Conservation (phyloP, 2,329 filamentous ascomycete genomes). For the Macrophomina tecta region DNA sequence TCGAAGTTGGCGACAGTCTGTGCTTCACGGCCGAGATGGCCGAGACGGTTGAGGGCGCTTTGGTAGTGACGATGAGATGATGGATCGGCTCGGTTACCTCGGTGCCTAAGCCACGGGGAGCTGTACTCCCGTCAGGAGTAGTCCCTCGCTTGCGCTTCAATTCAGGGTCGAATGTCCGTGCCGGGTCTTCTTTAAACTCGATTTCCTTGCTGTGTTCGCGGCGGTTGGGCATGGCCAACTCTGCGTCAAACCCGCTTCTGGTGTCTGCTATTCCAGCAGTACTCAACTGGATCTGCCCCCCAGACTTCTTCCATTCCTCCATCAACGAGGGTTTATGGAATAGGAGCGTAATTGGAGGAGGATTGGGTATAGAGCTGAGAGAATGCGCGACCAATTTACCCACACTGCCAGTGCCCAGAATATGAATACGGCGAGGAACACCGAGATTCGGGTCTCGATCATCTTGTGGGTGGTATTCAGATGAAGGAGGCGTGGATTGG, state of each 20-base stretch:
- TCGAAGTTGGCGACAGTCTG: constrained; percentile 70
- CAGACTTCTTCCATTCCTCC: constrained; percentile 54
- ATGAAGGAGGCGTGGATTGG: neutral
- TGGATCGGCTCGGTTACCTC: constrained; percentile 60
- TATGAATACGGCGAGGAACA: constrained; percentile 62
- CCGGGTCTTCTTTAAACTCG: constrained; percentile 9
- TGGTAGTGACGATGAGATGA: constrained; percentile 80
- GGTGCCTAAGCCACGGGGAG: constrained; percentile 20
- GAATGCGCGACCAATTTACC: constrained; percentile 79
- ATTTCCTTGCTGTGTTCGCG: constrained; percentile 48
- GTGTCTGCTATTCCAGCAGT: constrained; percentile 50
- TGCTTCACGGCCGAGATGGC: constrained; percentile 70
- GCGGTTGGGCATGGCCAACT: constrained; percentile 46
- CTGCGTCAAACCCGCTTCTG: constrained; percentile 53
- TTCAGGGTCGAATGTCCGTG: constrained; percentile 5
- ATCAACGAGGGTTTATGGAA: constrained; percentile 63
- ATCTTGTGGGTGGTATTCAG: neutral
- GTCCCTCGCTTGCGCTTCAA: neutral
- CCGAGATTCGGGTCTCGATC: neutral
- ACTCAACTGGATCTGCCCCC: constrained; percentile 53
- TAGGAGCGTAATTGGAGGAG: constrained; percentile 80
- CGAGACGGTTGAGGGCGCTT: constrained; percentile 70
- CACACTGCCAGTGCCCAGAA: constrained; percentile 82
- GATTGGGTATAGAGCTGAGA: constrained; percentile 64
- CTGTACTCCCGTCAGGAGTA: neutral